These are phyloP conservation scores for Boletus pseudo-olivaceus DNA, from an alignment of 768 basidiomycete genomes.

Conservation along the genomic window DNA sequence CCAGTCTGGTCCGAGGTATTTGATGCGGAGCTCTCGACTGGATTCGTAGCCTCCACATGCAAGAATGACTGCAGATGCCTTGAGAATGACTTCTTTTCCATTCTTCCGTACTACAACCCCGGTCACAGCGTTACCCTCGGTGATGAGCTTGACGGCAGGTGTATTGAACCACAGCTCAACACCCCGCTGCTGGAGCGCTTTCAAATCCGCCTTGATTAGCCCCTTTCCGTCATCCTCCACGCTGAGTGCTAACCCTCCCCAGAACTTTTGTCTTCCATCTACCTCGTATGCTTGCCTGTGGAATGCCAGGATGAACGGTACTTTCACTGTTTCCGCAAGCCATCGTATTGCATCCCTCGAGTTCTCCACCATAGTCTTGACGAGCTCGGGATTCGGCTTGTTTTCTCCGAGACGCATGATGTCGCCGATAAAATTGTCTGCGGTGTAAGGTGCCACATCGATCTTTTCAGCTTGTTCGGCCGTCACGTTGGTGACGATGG, in stretches of 20 bases:
- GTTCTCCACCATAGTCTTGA: constrained; percentile 48
- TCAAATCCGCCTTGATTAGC: constrained; percentile 53
- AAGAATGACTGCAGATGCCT: constrained; percentile 47
- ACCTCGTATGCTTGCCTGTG: constrained; percentile 68
- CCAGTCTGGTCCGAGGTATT: constrained; percentile 61
- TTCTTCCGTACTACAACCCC: constrained; percentile 45
- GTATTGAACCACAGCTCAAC: constrained; percentile 58
- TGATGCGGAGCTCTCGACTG: constrained; percentile 45
- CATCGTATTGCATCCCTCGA: constrained; percentile 57
- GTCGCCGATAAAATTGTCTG: constrained; percentile 51
- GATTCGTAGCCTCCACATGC: constrained; percentile 70
- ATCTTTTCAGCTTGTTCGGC: constrained; percentile 42
- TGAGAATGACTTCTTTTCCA: constrained; percentile 37
- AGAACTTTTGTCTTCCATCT: constrained; percentile 59
- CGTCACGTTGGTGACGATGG: constrained; percentile 48
- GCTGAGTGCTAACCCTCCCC: constrained; percentile 65
- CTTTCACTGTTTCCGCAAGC: constrained; percentile 47
- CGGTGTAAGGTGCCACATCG: constrained; percentile 58
- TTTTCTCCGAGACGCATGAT: constrained; percentile 58
- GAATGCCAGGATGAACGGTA: constrained; percentile 59
- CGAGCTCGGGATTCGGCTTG: constrained; percentile 47
- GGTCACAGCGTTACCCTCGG: constrained; percentile 37
- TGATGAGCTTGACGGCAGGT: constrained; percentile 36
- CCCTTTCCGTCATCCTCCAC: constrained; percentile 69
- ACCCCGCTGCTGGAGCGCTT: constrained; percentile 45